Evolutionary conservation across 495 filamentous ascomycete genomes (phyloP), one percentile per base, ranked within the genome.

Genomic region (Penicillium cataractarum): DNA sequence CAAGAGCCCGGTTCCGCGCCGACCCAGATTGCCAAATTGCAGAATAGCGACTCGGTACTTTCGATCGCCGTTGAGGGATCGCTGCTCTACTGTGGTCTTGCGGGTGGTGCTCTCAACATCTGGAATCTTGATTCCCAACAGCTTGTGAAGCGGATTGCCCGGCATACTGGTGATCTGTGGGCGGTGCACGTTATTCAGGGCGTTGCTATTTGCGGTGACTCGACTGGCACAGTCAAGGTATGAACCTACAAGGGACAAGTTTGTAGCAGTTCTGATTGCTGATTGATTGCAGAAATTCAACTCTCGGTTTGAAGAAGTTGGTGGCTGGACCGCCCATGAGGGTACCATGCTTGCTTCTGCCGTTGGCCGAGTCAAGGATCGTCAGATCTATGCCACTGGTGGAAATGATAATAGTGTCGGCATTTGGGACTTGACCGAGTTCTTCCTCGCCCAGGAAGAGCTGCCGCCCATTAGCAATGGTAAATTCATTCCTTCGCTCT

Each of bases 81-180:
- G 0, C 89, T 99, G 62, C 83, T 99, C 12, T 98, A 97, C 70
- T 91, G 89, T 64, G 95, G 95, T 60, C 86, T 93, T 56, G 83
- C 91, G 0, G 86, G 88, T n/a, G 95, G 95, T n/a, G 87, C 96
- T 44, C 83, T 99, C 55, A 93, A 97, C 71, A 87, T 98, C 17
- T 99, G 95, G 95, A 96, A 99, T 68, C 80, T 98, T 15, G 95
- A 99, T 71, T 97, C 95, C 2, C 86, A 88, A 62, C 95, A 99
- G 78, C 88, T 95, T 53, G 81, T 99, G 21, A 84, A 94, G 58
- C 91, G 87, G 9, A 87, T 97, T 65, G 91, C 89, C 65, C 83
- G 87, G 21, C 89, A 93, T 62, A 87, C 85, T 22, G 90, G 89
- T 8, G 96, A 97, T 71, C 83, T 99, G 49, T 92, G 94, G 79